phyloP scores from a whole-genome alignment of 192 early-diverging fungal species.

The Spinellus fusiger region DNA sequence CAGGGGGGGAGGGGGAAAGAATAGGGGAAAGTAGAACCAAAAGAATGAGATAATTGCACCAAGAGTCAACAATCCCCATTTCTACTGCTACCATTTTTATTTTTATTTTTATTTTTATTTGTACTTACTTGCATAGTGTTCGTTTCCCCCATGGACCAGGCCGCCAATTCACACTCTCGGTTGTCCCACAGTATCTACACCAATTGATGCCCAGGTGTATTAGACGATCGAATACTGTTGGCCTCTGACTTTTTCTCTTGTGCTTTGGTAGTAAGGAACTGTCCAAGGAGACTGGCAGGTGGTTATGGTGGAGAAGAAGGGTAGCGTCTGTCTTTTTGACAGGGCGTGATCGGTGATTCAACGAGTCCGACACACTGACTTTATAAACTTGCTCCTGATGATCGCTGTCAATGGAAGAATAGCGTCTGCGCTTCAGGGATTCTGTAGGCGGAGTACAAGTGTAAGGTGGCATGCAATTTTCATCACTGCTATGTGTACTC shows the following conservation, averaged over 20 bases:
- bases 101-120: conserved; percentile 1
- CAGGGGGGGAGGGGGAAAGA: not conserved
- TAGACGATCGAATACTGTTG: conserved; percentile 12
- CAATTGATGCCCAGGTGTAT: conserved; percentile 50
- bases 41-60: not conserved
- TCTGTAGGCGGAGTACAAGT: no score
- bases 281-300: not conserved
- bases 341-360: no score
- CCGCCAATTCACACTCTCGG: conserved; percentile 80
- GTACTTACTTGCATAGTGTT: conserved; percentile 79
- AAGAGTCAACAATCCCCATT: conserved; percentile 2
- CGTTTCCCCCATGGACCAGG: conserved; percentile 92
- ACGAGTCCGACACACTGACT: no score
- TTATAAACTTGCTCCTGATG: not conserved
- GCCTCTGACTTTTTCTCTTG: not conserved
- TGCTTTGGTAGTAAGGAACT: no score
- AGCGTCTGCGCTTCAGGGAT: no score
- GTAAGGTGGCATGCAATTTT: no score
- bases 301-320: not conserved
- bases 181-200: conserved; percentile 90
- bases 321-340: no score
- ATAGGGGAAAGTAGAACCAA: not conserved
- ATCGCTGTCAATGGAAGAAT: no score
- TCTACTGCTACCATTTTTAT: not conserved
- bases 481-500: no score